phyloP scores from a whole-genome alignment of 129 eudicot genomes.

The Erigeron canadensis region DNA sequence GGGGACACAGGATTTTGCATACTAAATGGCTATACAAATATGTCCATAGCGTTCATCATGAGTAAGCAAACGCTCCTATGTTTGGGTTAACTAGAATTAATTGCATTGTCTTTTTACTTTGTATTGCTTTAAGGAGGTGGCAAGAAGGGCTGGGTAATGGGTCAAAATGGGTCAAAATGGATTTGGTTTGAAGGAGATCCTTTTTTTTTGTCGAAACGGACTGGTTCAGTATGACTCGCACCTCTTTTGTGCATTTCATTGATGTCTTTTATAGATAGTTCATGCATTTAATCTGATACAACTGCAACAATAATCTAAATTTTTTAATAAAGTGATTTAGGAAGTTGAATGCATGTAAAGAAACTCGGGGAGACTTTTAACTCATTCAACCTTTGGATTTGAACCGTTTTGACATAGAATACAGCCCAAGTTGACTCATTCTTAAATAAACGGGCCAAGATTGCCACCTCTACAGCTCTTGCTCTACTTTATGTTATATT shows the following conservation, averaged over 20 bases:
- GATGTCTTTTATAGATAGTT: neutral
- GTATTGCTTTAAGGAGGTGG: neutral
- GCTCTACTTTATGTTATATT: neutral
- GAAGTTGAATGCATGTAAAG: neutral
- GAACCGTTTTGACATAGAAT: neutral
- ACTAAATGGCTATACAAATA: constrained; percentile 97
- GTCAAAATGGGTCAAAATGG: neutral
- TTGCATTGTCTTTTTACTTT: neutral
- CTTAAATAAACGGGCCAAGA: neutral
- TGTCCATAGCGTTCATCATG: constrained; percentile 90
- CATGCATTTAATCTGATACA: neutral
- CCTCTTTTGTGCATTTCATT: neutral
- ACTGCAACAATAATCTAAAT: neutral
- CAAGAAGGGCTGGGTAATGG: neutral
- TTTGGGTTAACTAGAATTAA: neutral
- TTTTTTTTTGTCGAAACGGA: neutral
- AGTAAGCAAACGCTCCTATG: constrained; percentile 8
- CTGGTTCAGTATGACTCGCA: neutral
- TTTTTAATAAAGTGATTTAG: neutral
- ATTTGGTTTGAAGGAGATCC: neutral
- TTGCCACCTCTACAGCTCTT: too few species aligned
- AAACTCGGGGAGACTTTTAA: neutral
- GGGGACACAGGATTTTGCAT: constrained; percentile 98
- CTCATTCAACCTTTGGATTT: neutral
- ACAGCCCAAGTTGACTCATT: neutral